Evolutionary conservation across 2,329 filamentous ascomycete genomes (phyloP).

Genomic region (Penicillium verrucosum): DNA sequence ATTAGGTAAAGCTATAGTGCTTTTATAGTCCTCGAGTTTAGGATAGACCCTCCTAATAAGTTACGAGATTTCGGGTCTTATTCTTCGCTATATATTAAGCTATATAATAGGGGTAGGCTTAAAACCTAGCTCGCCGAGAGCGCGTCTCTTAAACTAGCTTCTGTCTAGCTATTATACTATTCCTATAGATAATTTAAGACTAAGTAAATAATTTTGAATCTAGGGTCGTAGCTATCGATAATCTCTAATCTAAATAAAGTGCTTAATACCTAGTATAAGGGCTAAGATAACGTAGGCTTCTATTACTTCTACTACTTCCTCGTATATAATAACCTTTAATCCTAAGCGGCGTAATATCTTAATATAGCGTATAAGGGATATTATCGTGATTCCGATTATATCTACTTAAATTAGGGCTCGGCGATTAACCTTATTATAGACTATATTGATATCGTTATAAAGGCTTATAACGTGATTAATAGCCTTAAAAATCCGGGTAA

Average conservation of each 20-base stretch:
- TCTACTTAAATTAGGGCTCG: constrained; percentile 10
- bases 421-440: constrained; percentile 6
- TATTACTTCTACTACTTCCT: constrained; percentile 67
- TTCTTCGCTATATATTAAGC: constrained; percentile 14
- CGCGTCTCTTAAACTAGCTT: constrained; percentile 13
- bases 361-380: constrained; percentile 8
- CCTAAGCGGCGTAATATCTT: constrained; percentile 9
- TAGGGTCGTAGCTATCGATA: constrained; percentile 36
- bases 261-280: constrained; percentile 40
- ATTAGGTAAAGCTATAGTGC: background rate
- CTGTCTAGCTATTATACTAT: constrained; percentile 8
- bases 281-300: constrained; percentile 54
- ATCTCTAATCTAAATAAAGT: constrained; percentile 40
- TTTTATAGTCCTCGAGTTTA: constrained; percentile 3
- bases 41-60: constrained; percentile 10
- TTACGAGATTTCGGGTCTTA: constrained; percentile 10
- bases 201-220: constrained; percentile 20
- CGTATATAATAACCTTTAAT: constrained; percentile 52
- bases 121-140: constrained; percentile 7
- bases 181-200: constrained; percentile 1
- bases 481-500: background rate
- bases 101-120: constrained; percentile 3
- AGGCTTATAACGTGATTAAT: background rate
- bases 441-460: background rate
- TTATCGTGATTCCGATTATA: constrained; percentile 15